Base-by-base conservation (phyloP, 2,329 filamentous ascomycete genomes). In the Pleoardoris graminearum region DNA sequence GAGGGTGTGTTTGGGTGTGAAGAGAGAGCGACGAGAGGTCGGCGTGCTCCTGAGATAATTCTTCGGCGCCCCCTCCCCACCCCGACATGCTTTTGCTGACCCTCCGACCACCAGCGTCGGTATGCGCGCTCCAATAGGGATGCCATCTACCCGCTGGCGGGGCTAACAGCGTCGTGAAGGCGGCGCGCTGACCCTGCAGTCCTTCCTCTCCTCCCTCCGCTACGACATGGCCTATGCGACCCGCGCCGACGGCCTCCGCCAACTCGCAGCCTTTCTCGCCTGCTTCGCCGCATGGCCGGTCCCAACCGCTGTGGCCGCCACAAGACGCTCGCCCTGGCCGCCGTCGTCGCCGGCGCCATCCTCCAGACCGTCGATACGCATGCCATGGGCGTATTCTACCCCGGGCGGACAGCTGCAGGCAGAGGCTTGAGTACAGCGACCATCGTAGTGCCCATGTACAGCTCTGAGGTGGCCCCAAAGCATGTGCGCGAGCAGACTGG, bases 321-420 rank as follows among this genome's bases (percentile, higher is more conserved):
- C 25, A 68, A 65, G 48, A 74, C 76, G 10, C 75, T 82, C 51
- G 73, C 79, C 38, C 62, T 76, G 17, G 76, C 75, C 38, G 79
- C 78, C 54, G 71, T 71, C 50, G 49, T 74, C 29, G 68, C n/a
- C n/a, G n/a, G n/a, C n/a, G 75, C 73, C 2, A 62, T 79, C 10
- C 72, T 82, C 17, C 78, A 82, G 57, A 74, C 77, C 0, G 69
- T 80, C 42, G 77, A 79, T 43, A 75, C 74, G 0, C 76, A 78
- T 53, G 76, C 75, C 1, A 65, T 79, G 1, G 54, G 53, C 4
- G 57, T 58, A 21, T 59, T 68, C 55, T 79, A 83, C 62, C 65
- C 55, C 19, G 58, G 51, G 8, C 89, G 90, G 48, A 90, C 91
- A 77, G 76, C 95, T 4, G 90, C 91, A 33, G 69, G 70, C 1